These are phyloP conservation scores for Conringia planisiliqua DNA, from an alignment of 345 rosid genomes.

Conservation along the genomic window DNA sequence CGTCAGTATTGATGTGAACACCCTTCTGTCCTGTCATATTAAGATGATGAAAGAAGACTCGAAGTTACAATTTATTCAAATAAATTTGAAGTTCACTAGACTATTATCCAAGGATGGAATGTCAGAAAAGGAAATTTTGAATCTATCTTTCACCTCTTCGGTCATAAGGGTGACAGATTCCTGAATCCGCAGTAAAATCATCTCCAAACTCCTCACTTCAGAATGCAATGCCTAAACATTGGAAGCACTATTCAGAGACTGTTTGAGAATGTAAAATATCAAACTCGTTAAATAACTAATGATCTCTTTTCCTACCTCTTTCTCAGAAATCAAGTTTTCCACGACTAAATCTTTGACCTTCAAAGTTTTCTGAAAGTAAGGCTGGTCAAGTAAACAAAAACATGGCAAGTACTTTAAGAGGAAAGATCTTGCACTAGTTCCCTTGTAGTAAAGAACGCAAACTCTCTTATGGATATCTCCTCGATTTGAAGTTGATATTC, in stretches of 20 bases:
- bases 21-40: constrained; percentile 52
- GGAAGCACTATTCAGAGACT: neutral
- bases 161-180: constrained; percentile 55
- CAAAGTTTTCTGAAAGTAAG: constrained; percentile 69
- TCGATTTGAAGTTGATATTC: constrained; percentile 45
- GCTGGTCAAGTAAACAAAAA: constrained; percentile 48
- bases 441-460: constrained; percentile 5
- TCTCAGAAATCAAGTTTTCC: constrained; percentile 61
- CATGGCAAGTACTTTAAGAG: constrained; percentile 15
- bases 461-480: constrained; percentile 57
- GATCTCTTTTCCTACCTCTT: constrained; percentile 47
- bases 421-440: constrained; percentile 14
- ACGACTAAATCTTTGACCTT: constrained; percentile 55
- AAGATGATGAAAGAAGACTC: constrained; percentile 10
- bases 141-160: constrained; percentile 51
- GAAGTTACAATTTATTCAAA: neutral
- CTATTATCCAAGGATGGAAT: neutral
- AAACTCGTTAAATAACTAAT: constrained; percentile 7
- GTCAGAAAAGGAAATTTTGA: neutral
- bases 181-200: constrained; percentile 54
- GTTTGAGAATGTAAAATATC: constrained; percentile 20
- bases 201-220: constrained; percentile 54
- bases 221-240: constrained; percentile 50
- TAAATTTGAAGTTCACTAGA: neutral
- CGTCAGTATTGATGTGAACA: constrained; percentile 42